Evolutionary conservation across 805 yeast species (phyloP), one percentile per base, ranked within the genome.

Genomic region (Monosporozyma yasuniensis): DNA sequence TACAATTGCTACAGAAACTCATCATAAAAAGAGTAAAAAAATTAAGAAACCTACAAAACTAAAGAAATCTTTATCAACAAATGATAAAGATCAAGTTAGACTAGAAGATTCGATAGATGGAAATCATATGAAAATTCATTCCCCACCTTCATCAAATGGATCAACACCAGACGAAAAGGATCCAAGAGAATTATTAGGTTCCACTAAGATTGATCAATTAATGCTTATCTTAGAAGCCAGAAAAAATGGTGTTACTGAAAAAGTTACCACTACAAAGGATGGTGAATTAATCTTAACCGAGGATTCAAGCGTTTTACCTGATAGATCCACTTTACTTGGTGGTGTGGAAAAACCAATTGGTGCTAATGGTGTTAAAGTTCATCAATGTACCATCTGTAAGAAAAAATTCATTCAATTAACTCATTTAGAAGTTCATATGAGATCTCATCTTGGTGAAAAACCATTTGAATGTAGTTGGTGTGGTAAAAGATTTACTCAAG

Each of bases 211-310:
- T 28, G 98, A 90, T 68, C 93, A 84, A 59, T 70, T 90, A 59
- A 88, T 90, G 96, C 72, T 90, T 45, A 87, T 88, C 35, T 83
- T 90, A 48, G 96, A 90, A 64, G 95, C 96, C 0, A 75, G 95
- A 47, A 86, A 84, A 53, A 84, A 85, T 56, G 85, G 90, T 14
- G 74, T 83, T 19, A 79, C 79, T 18, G 77, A 80, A 16, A 78
- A 74, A 43, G 82, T 85, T 39, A 74, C 75, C 47, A 83, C 80
- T 52, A 78, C 83, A 1, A 77, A 78, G 8, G 90, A 84, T 65
- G 95, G 95, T 1, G 76, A 81, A 30, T 74, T 83, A 25, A 60
- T 82, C 47, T 51, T 66, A n/a, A 85, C 80, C 53, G 74, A 73
- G 51, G 67, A 70, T 1, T 70, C 71, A 9, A 75, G 67, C 52